Evolutionary conservation across 2,329 filamentous ascomycete genomes (phyloP), one percentile per base, ranked within the genome.

Genomic region (Fusarium floridanum): DNA sequence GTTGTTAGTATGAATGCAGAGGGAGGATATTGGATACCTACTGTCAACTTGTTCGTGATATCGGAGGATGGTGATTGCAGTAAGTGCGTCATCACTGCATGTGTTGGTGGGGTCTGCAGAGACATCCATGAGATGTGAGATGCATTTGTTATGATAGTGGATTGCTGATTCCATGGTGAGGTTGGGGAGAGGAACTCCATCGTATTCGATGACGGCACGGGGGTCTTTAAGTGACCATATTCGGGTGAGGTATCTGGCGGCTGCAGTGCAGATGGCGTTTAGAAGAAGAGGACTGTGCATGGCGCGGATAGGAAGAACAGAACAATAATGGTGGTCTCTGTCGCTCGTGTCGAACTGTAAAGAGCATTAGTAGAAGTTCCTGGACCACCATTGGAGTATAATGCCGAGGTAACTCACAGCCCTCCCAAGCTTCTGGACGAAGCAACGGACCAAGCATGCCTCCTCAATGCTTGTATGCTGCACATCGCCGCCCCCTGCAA

Each of bases 31-130:
- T 9, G 20, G 34, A 20, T 16, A n/a, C 22, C 45, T 57, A 72
- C 71, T 70, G 12, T 73, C 71, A 4, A 73, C 71, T 14, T 72
- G 71, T 24, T 73, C 71, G 5, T 73, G 69, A 12, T 73, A 73
- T 17, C 71, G 61, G 2, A 73, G 69, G 5, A 73, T 73, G 0
- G 71, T 72, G 5, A 73, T 73, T 4, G 71, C 71, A 11, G 69
- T 67, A 8, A 73, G 61, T 1, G 71, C 71, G n/a, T 73, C 71
- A n/a, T 73, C 71, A 14, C 71, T 73, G 43, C 71, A 73, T 3
- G 66, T 64, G 17, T 65, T 64, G 22, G 43, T 45, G 3, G 63
- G 66, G 32, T 73, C 70, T 20, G 48, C 45, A 2, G 71, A 73
- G 2, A 72, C 68, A 22, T 73, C 69, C 71, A 73, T 73, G 1